Conservation (phyloP, 768 basidiomycete species). For the Suillus lakei region DNA sequence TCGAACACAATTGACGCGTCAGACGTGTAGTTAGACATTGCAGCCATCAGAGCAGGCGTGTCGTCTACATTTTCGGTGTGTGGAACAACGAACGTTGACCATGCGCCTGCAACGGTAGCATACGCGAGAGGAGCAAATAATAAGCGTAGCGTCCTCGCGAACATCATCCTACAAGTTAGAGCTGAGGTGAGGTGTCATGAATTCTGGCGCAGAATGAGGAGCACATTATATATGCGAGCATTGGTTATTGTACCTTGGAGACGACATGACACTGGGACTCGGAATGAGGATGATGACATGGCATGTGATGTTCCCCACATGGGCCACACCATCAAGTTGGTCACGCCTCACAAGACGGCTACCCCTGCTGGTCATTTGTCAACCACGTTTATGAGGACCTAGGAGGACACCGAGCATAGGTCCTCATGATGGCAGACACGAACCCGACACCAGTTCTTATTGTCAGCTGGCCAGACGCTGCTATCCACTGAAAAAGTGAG, state of each 20-base stretch:
- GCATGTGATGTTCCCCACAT: neutral
- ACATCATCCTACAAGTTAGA: neutral
- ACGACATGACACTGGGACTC: neutral
- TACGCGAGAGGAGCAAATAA: conserved; percentile 52
- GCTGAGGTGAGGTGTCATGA: neutral
- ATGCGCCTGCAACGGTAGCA: conserved; percentile 36
- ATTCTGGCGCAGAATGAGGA: neutral
- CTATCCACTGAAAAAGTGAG: neutral
- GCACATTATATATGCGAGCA: neutral
- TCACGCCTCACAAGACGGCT: neutral
- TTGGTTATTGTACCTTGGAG: neutral
- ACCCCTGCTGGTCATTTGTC: neutral
- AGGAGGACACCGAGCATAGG: neutral
- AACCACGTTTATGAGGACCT: neutral
- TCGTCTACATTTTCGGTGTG: conserved; percentile 55
- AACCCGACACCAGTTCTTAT: neutral
- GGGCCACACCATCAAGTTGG: neutral
- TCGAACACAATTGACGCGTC: conserved; percentile 61
- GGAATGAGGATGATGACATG: neutral
- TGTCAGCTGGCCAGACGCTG: neutral
- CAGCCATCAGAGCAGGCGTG: conserved; percentile 50
- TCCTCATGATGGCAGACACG: too few relatives aligned
- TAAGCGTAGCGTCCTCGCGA: conserved; percentile 35
- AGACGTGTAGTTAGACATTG: conserved; percentile 42
- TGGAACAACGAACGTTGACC: conserved; percentile 57